These are phyloP conservation scores for Kluyveromyces nonfermentans DNA, from an alignment of 805 yeast genomes.

Conservation along the genomic window DNA sequence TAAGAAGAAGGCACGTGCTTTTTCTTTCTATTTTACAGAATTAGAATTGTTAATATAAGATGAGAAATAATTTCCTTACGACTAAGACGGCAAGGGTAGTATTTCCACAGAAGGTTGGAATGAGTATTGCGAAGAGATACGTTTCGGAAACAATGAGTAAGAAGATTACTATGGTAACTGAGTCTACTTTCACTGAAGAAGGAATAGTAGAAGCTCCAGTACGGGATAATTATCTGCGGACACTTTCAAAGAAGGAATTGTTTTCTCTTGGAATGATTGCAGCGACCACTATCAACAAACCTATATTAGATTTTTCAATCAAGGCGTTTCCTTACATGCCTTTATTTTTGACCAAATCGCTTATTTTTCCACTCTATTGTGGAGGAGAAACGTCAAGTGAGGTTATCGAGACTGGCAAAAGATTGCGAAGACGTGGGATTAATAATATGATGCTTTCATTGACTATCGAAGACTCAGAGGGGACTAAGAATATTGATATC, in stretches of 20 bases:
- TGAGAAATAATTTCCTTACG: neutral
- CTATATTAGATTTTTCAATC: conserved; percentile 51
- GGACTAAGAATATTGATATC: conserved; percentile 51
- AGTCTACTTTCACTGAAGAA: conserved; percentile 5
- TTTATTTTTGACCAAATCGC: conserved; percentile 51
- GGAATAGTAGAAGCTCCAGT: conserved; percentile 1
- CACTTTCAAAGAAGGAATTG: conserved; percentile 45
- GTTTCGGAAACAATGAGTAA: conserved; percentile 12
- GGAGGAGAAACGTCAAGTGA: conserved; percentile 78
- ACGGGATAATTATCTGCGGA: conserved; percentile 37
- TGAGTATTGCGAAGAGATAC: conserved; percentile 1
- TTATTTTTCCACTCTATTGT: conserved; percentile 77
- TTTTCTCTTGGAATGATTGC: conserved; percentile 63
- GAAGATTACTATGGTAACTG: conserved; percentile 9
- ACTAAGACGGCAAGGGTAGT: neutral
- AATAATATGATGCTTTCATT: conserved; percentile 92
- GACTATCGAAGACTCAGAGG: conserved; percentile 89
- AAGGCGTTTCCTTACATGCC: conserved; percentile 70
- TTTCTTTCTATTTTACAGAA: no score
- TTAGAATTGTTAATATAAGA: no score
- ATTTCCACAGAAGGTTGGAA: neutral
- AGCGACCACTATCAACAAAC: conserved; percentile 53
- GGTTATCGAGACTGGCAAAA: conserved; percentile 60
- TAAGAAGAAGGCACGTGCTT: no score
- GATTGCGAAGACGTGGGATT: conserved; percentile 63